Percentiles rank a stretch among this genome's conserved stretches.
Conservation (phyloP, 345 rosid species). For the Physaria fendleri region DNA sequence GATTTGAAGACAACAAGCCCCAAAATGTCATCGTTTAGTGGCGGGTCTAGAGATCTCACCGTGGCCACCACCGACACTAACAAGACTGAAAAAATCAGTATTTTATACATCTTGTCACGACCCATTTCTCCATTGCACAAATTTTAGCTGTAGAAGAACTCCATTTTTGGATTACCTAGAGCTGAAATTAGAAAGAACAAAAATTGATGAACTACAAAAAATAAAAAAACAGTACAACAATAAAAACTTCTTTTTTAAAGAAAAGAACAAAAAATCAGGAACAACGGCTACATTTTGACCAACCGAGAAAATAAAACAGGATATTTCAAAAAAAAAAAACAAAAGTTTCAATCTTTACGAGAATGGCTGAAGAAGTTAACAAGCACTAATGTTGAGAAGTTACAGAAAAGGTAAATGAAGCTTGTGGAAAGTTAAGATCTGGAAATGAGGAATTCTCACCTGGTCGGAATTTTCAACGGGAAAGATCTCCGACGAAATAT, state of each 20-base stretch:
- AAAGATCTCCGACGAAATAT: no score
- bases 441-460: no score
- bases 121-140: not conserved
- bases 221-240: no score
- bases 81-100: constrained; percentile 13
- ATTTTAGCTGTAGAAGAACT: constrained; percentile 9
- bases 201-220: not conserved
- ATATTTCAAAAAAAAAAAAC: no score
- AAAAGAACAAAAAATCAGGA: constrained; percentile 2
- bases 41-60: constrained; percentile 54
- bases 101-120: constrained; percentile 6
- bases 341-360: no score
- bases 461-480: no score
- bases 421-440: no score
- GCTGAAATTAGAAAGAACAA: constrained; percentile 13
- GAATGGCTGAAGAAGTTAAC: no score
- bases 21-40: constrained; percentile 66
- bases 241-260: no score
- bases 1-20: constrained; percentile 90
- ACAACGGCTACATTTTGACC: constrained; percentile 26
- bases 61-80: constrained; percentile 26
- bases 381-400: no score
- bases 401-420: no score
- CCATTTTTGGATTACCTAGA: not conserved
- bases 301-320: no score